phyloP scores from a whole-genome alignment of 306 rosid species.

The Citrullus mucosospermus region DNA sequence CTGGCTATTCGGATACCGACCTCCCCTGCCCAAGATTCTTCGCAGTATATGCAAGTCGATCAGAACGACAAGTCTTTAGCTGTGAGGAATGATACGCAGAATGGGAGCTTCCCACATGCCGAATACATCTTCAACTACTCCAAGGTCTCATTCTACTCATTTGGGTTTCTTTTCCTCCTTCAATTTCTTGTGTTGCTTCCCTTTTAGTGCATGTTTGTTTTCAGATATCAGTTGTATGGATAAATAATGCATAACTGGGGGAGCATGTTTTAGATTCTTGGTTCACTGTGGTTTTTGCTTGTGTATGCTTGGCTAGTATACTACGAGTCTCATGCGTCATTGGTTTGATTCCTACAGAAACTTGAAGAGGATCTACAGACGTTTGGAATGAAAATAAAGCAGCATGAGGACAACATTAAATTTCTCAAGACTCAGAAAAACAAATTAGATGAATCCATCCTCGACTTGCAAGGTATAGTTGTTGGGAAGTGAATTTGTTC shows the following conservation, averaged over 20 bases:
- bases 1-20: constrained; percentile 10
- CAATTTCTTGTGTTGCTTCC: background rate
- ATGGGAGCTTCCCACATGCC: constrained; percentile 37
- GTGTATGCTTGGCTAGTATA: background rate
- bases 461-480: constrained; percentile 55
- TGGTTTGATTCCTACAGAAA: constrained; percentile 38
- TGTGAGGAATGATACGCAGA: constrained; percentile 21
- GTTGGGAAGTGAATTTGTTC: background rate
- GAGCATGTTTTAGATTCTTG: background rate
- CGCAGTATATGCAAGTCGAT: constrained; percentile 38
- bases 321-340: constrained; percentile 6
- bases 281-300: background rate
- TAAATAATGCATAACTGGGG: background rate
- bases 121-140: constrained; percentile 40
- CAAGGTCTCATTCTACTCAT: constrained; percentile 29
- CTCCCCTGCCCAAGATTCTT: constrained; percentile 26
- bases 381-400: constrained; percentile 59
- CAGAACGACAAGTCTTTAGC: constrained; percentile 21
- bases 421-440: constrained; percentile 37
- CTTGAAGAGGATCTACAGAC: constrained; percentile 60
- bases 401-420: constrained; percentile 56
- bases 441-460: constrained; percentile 59
- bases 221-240: background rate
- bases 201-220: background rate
- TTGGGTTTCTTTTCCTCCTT: background rate